Base-by-base conservation (phyloP, 148 eudicot species). In the Limonium bicolor region DNA sequence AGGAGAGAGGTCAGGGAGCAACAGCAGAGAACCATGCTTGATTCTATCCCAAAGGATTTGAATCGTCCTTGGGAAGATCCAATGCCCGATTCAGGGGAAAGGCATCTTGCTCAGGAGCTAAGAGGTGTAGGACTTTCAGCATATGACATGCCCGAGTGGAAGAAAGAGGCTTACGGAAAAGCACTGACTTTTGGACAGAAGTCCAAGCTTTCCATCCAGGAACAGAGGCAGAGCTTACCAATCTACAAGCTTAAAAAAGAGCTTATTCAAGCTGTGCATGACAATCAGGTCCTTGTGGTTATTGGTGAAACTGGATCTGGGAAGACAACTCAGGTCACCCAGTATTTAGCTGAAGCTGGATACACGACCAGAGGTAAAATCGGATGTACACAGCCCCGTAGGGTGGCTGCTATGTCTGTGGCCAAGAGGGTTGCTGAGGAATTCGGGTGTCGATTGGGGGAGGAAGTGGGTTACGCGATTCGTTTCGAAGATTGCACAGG, bases 41-140 rank as follows among this genome's bases (percentile, higher is more conserved):
- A 84, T 58, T 84, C 95, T 11, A 90, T 90, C 21, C 95, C 97
- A 0, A 90, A 84, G 60, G 97, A 90, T 80, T 67, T 90, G 31
- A 90, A 90, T 57, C 76, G 95, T 25, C 99, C 99, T 2, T 90
- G 99, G 99, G 99, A 90, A 69, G 99, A 90, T 47, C 99, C 99
- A 28, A 90, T 90, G 99, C 95, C 95, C 2, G 95, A 90, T 60
- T 59, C 85, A 1, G 95, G 93, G 27, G 95, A 84, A 77, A 73
- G 99, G 62, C 95, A 78, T 65, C 71, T 90, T 27, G 95, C 93
- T n/a, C 95, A 90, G 48, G 99, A 90, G 67, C 74, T 90, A 46
- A 80, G 93, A 53, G 95, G 99, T 38, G 99, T 84, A 29, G 95
- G 99, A 3, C 64, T 84, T 40, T 75, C 95, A 8, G 97, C 94